Conservation (phyloP, 148 eudicot genomes). For the Tetragonia tetragonoides region DNA sequence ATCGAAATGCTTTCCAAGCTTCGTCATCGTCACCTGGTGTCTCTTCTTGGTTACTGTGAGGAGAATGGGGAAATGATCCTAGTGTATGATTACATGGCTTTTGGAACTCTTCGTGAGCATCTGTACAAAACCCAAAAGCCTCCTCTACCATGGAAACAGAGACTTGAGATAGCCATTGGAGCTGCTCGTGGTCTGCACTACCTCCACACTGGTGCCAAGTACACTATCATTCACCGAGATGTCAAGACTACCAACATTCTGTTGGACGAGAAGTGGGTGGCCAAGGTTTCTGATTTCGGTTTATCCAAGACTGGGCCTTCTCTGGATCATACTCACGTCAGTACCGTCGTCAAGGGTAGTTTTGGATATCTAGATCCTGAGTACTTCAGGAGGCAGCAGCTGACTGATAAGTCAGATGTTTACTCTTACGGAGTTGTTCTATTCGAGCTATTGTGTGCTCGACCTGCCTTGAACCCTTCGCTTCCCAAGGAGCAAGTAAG, state of each 20-base stretch:
- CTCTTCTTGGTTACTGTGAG: constrained; percentile 89
- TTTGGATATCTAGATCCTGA: constrained; percentile 95
- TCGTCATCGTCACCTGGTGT: constrained; percentile 93
- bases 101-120: constrained; percentile 93
- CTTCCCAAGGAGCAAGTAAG: constrained; percentile 94
- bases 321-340: constrained; percentile 86
- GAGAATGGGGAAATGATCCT: constrained; percentile 94
- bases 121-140: constrained; percentile 91
- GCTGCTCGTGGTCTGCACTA: constrained; percentile 94
- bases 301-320: constrained; percentile 91
- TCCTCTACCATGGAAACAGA: constrained; percentile 91
- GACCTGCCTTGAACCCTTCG: constrained; percentile 88
- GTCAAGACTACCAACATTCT: constrained; percentile 96
- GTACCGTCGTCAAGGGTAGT: constrained; percentile 95
- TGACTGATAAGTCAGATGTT: constrained; percentile 91
- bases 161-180: constrained; percentile 93
- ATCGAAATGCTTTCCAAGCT: constrained; percentile 97
- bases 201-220: constrained; percentile 94
- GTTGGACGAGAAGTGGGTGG: constrained; percentile 89
- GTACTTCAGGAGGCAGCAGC: constrained; percentile 88
- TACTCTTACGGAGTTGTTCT: constrained; percentile 93
- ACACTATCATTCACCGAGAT: constrained; percentile 94
- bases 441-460: constrained; percentile 87
- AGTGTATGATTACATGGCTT: constrained; percentile 92
- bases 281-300: constrained; percentile 98